Evolutionary conservation across 1,139 yeast genomes (phyloP).

Genomic region (Sugiyamaella xylanicola): DNA sequence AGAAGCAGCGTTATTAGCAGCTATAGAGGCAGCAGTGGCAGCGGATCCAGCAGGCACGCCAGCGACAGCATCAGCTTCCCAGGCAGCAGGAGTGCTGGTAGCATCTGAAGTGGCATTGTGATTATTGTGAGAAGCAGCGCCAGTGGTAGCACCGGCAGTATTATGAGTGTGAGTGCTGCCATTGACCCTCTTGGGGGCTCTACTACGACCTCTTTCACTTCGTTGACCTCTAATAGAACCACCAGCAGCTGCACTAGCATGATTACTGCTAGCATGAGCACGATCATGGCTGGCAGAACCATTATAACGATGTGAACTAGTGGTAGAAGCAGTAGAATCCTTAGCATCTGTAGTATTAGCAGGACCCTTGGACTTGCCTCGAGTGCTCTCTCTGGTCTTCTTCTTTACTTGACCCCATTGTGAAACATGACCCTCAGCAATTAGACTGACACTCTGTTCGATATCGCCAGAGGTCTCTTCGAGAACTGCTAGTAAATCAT

Average conservation of each 20-base stretch:
- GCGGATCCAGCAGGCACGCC: neutral
- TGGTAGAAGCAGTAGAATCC: neutral
- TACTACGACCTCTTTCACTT: slow-evolving; percentile 27
- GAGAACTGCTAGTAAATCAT: slow-evolving; percentile 76
- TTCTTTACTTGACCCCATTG: slow-evolving; percentile 67
- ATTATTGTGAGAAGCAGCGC: neutral
- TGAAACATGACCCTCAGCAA: slow-evolving; percentile 68
- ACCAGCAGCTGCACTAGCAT: neutral
- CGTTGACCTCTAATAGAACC: slow-evolving; percentile 21
- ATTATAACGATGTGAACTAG: slow-evolving; percentile 21
- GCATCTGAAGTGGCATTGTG: slow-evolving; percentile 4
- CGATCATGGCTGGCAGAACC: slow-evolving; percentile 13
- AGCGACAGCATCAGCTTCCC: slow-evolving; percentile 17
- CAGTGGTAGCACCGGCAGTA: neutral
- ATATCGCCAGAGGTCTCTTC: slow-evolving; percentile 72
- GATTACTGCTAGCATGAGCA: slow-evolving; percentile 4
- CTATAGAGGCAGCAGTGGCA: neutral
- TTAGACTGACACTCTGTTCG: slow-evolving; percentile 80
- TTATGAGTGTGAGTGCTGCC: slow-evolving; percentile 10
- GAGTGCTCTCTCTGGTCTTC: slow-evolving; percentile 47
- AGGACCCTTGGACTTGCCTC: slow-evolving; percentile 22
- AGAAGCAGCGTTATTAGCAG: neutral
- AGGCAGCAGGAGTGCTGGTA: slow-evolving; percentile 14
- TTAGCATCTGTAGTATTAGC: neutral
- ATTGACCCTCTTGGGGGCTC: slow-evolving; percentile 26